A percentile compares a stretch with the other conserved stretches of the same genome.
These are phyloP conservation scores for Fusarium avenaceum DNA, from an alignment of 2,329 filamentous ascomycete species.

Conservation along the genomic window DNA sequence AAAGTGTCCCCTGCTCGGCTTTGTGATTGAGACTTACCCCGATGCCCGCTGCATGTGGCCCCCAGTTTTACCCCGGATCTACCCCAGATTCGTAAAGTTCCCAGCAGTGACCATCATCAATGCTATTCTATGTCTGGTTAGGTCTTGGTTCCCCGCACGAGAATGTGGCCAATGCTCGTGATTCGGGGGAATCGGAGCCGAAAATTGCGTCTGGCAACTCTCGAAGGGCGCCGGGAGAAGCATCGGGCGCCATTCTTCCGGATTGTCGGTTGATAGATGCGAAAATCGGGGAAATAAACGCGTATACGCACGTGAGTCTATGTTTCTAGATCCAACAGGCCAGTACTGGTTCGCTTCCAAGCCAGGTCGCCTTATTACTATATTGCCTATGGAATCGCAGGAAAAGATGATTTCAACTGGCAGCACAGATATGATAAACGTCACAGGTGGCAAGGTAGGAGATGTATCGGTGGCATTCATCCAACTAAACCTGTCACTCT, in stretches of 20 bases:
- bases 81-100: constrained; percentile 25
- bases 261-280: background rate
- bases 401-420: too few relatives aligned
- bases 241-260: background rate
- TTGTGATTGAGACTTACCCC: constrained; percentile 3
- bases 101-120: background rate
- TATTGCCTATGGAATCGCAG: too few relatives aligned
- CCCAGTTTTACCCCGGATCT: constrained; percentile 37
- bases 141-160: background rate
- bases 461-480: too few relatives aligned
- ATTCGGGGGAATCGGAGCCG: constrained; percentile 31
- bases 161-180: background rate
- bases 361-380: too few relatives aligned
- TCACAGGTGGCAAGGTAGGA: too few relatives aligned
- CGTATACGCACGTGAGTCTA: too few relatives aligned
- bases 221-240: background rate
- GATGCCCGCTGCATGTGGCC: constrained; percentile 29
- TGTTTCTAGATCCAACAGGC: too few relatives aligned
- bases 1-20: background rate
- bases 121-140: background rate
- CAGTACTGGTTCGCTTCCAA: too few relatives aligned
- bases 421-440: too few relatives aligned
- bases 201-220: background rate
- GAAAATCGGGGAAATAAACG: too few relatives aligned
- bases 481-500: too few relatives aligned